phyloP scores from a whole-genome alignment of 495 filamentous ascomycete species.

The Neurospora tetraspora region DNA sequence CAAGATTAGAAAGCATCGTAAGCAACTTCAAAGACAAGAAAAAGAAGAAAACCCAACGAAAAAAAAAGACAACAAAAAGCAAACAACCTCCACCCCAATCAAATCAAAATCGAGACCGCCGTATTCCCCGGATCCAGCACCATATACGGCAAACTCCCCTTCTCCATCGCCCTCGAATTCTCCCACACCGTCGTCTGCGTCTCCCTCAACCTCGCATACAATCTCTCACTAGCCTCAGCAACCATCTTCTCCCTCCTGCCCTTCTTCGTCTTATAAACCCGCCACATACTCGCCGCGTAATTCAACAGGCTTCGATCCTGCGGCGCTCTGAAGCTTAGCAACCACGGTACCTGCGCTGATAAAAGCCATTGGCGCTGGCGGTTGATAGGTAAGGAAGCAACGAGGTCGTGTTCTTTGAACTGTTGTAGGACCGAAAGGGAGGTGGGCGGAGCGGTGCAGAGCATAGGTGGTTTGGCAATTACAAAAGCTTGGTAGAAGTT shows the following conservation, averaged over 20 bases:
- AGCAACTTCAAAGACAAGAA: not conserved
- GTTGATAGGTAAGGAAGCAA: conserved; percentile 32
- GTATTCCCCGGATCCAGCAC: conserved; percentile 31
- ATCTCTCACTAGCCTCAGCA: conserved; percentile 12
- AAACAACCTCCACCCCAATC: not conserved
- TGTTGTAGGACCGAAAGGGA: conserved; percentile 14
- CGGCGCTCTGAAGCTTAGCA: conserved; percentile 34
- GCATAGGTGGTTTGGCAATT: conserved; percentile 31
- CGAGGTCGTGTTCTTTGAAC: conserved; percentile 26
- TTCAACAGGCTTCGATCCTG: conserved; percentile 27
- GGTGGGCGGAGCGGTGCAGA: conserved; percentile 24
- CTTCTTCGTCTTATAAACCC: conserved; percentile 16
- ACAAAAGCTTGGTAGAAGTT: conserved; percentile 41
- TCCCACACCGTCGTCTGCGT: conserved; percentile 15
- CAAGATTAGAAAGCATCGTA: not conserved
- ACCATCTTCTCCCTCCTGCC: conserved; percentile 5
- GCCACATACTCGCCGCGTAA: conserved; percentile 27
- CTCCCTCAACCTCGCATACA: conserved; percentile 18
- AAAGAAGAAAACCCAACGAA: not conserved
- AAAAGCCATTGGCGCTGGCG: conserved; percentile 32
- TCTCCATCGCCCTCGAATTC: conserved; percentile 19
- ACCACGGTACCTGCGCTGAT: conserved; percentile 31
- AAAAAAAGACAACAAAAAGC: not conserved
- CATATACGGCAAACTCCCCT: conserved; percentile 29
- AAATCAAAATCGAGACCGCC: conserved; percentile 33